phyloP scores from a whole-genome alignment of 2,329 filamentous ascomycete genomes.

The Pestalotiopsis sp. region DNA sequence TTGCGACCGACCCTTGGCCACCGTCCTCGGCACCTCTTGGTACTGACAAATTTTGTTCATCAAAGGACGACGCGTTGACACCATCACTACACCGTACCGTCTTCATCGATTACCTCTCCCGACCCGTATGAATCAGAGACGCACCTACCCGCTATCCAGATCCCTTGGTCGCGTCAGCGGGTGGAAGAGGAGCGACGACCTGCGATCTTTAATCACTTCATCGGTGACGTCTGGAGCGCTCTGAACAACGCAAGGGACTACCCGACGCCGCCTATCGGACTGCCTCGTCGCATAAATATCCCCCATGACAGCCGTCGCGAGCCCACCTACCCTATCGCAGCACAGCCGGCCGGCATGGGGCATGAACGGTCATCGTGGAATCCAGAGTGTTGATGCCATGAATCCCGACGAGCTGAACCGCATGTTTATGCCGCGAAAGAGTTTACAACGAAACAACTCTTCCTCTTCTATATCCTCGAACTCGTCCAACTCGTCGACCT shows the following conservation, averaged over 20 bases:
- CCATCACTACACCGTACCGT: background rate
- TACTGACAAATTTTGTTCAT: conserved; percentile 2
- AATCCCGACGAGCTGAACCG: conserved; percentile 82
- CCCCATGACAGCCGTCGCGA: conserved; percentile 71
- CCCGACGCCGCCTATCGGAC: background rate
- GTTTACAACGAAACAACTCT: conserved; percentile 83
- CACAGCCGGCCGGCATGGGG: conserved; percentile 69
- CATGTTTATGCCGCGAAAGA: conserved; percentile 90
- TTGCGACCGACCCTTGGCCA: conserved; percentile 1
- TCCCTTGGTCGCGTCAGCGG: background rate
- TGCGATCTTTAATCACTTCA: background rate
- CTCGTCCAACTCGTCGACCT: conserved; percentile 60
- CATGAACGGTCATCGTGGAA: conserved; percentile 51
- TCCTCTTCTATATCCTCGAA: conserved; percentile 81
- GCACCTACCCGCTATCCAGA: background rate
- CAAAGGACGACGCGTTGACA: conserved; percentile 3
- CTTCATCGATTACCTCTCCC: background rate
- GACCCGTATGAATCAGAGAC: background rate
- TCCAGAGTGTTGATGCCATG: conserved; percentile 63
- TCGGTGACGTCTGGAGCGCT: background rate
- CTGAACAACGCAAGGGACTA: background rate
- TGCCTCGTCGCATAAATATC: conserved; percentile 13
- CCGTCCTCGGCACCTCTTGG: background rate
- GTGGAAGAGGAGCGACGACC: conserved; percentile 10
- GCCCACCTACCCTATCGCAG: conserved; percentile 64